Conservation (phyloP, 495 filamentous ascomycete genomes). For the Monascus purpureus region DNA sequence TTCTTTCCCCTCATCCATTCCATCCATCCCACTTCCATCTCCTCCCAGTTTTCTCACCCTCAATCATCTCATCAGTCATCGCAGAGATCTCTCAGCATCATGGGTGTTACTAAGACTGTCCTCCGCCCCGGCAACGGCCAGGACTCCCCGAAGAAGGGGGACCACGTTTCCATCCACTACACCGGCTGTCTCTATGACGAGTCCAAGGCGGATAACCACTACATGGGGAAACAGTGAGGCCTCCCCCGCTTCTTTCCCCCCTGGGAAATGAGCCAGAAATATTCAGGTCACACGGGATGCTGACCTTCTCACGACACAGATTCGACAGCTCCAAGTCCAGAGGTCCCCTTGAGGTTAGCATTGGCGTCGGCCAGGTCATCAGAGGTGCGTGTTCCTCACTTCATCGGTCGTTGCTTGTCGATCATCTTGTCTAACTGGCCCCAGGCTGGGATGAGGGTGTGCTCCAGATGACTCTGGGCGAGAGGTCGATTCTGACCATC, state of each 20-base stretch:
- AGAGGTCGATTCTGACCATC: constrained; percentile 68
- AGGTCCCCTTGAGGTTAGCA: constrained; percentile 48
- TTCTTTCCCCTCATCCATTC: neutral
- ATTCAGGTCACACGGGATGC: too few relatives aligned
- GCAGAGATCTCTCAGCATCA: constrained; percentile 15
- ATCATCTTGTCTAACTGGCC: neutral
- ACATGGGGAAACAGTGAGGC: constrained; percentile 38
- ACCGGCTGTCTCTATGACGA: constrained; percentile 66
- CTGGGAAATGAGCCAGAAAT: too few relatives aligned
- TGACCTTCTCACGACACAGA: too few relatives aligned
- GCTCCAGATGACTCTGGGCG: constrained; percentile 61
- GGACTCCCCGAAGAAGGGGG: constrained; percentile 42
- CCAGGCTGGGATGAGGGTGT: constrained; percentile 84
- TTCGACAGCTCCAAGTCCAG: constrained; percentile 62
- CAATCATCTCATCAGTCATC: neutral
- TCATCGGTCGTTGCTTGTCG: too few relatives aligned
- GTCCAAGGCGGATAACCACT: constrained; percentile 25
- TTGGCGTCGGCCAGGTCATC: constrained; percentile 69
- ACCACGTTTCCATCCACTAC: constrained; percentile 68
- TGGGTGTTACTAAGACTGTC: constrained; percentile 40
- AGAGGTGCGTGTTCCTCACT: constrained; percentile 48
- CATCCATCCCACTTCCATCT: neutral
- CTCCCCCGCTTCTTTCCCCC: too few relatives aligned
- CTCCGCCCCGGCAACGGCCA: constrained; percentile 36
- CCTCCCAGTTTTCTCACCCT: neutral